These are phyloP conservation scores for Annulohypoxylon moriforme DNA, from an alignment of 495 filamentous ascomycete genomes.

Conservation along the genomic window DNA sequence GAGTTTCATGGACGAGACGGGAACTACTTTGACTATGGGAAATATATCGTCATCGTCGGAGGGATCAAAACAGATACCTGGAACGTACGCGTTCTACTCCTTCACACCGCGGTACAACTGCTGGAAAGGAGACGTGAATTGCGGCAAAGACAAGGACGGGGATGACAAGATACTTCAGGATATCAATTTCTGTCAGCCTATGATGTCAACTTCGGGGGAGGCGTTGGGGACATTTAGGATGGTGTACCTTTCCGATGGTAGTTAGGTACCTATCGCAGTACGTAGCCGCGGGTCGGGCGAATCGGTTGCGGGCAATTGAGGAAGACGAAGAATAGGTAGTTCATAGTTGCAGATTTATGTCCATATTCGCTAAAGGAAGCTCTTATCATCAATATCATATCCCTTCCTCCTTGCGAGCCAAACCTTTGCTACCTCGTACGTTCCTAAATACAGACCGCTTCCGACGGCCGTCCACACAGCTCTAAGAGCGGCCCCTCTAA, in stretches of 20 bases:
- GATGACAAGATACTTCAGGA: conserved; percentile 24
- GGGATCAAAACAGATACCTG: conserved; percentile 21
- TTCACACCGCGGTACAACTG: conserved; percentile 39
- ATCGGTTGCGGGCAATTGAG: neutral
- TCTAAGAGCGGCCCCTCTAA: conserved; percentile 79
- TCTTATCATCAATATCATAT: conserved; percentile 20
- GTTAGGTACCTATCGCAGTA: neutral
- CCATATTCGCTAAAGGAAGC: conserved; percentile 19
- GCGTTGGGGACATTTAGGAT: conserved; percentile 28
- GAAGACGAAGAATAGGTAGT: neutral
- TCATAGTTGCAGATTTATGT: neutral
- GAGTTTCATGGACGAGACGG: conserved; percentile 35
- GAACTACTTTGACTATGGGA: conserved; percentile 10
- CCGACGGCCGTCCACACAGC: conserved; percentile 84
- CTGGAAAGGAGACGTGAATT: conserved; percentile 31
- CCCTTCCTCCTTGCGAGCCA: conserved; percentile 70
- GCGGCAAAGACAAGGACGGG: conserved; percentile 27
- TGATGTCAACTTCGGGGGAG: conserved; percentile 6
- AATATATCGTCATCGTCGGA: conserved; percentile 32
- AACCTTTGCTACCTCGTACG: conserved; percentile 82
- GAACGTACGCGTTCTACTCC: conserved; percentile 35
- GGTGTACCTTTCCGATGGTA: conserved; percentile 30
- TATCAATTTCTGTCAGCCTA: conserved; percentile 36
- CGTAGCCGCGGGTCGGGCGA: neutral
- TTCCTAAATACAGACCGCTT: conserved; percentile 84